Base-by-base conservation (phyloP, 257 asterid species). In the Rhazya stricta region DNA sequence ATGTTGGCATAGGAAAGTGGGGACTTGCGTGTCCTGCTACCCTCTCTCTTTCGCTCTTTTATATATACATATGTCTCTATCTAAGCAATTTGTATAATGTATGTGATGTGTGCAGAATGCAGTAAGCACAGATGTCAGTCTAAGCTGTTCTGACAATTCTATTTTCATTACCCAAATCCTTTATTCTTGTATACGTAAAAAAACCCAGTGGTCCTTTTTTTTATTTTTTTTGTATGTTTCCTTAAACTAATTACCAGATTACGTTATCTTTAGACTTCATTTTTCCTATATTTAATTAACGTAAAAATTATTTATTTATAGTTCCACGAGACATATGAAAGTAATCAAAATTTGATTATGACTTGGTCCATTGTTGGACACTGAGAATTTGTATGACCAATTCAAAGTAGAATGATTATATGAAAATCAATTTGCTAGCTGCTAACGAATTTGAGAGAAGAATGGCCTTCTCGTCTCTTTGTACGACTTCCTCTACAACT, bases 381-480 rank as follows among this genome's bases (percentile, higher is more conserved):
- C 1, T 36, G 42, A 4, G 43, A 29, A 70, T 67, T n/a, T 58
- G 36, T 67, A 8, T 73, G 77, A 74, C 76, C 72, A 42, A 75
- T 75, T 81, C 82, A 77, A 74, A 76, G 16, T 25, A 73, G 42
- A 76, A 79, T 81, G 71, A 81, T 81, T 43, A 71, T 25, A 57
- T 43, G 6, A 18, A 50, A 54, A 23, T 23, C 61, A 54, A n/a
- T 70, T 29, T 43, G 43, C 13, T 57, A 23, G 43, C 13, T 57
- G 27, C 39, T 34, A 42, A 18, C 37, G 19, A 68, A 27, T 6
- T 21, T 62, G 54, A n/a, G 21, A 41, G 4, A 27, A 50, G 32
- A 25, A 69, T 45, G 41, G 73, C 57, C 58, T 25, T 45, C 27
- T 25, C 7, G 0, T 3, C 36, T 5, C 30, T 25, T 13, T n/a